Conservation (phyloP, 768 basidiomycete genomes). For the Boletus barrowsii region DNA sequence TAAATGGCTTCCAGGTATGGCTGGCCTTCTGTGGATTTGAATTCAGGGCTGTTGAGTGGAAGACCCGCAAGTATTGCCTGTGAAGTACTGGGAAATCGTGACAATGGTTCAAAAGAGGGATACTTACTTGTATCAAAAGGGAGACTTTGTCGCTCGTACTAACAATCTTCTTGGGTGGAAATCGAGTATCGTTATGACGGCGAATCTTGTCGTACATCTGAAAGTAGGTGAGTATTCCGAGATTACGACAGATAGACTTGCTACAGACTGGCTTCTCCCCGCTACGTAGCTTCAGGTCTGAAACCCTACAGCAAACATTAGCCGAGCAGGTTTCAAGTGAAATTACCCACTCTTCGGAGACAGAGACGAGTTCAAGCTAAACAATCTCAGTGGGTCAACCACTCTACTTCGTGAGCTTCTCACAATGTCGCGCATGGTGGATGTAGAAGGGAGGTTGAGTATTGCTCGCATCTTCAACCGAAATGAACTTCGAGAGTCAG, state of each 20-base stretch:
- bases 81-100: constrained; percentile 3
- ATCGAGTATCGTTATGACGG: constrained; percentile 76
- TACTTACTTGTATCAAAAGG: constrained; percentile 68
- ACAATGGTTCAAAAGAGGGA: not conserved
- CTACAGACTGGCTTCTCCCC: constrained; percentile 68
- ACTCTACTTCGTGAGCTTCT: constrained; percentile 17
- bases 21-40: constrained; percentile 68
- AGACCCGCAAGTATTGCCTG: constrained; percentile 75
- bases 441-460: constrained; percentile 52
- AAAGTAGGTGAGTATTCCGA: not conserved
- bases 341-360: constrained; percentile 60
- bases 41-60: constrained; percentile 65
- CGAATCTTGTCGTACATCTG: constrained; percentile 66
- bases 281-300: constrained; percentile 62
- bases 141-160: constrained; percentile 76
- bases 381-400: constrained; percentile 3
- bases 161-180: constrained; percentile 65
- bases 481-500: not conserved
- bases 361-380: constrained; percentile 63
- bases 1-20: constrained; percentile 64
- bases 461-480: constrained; percentile 62
- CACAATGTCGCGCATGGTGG: constrained; percentile 67
- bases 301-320: constrained; percentile 46
- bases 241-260: not conserved
- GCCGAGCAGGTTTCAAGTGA: not conserved